Percentiles rank a stretch among this genome's conserved stretches.
Evolutionary conservation across 139 green algal species (phyloP).

Genomic region (Coccomyxa sp.): DNA sequence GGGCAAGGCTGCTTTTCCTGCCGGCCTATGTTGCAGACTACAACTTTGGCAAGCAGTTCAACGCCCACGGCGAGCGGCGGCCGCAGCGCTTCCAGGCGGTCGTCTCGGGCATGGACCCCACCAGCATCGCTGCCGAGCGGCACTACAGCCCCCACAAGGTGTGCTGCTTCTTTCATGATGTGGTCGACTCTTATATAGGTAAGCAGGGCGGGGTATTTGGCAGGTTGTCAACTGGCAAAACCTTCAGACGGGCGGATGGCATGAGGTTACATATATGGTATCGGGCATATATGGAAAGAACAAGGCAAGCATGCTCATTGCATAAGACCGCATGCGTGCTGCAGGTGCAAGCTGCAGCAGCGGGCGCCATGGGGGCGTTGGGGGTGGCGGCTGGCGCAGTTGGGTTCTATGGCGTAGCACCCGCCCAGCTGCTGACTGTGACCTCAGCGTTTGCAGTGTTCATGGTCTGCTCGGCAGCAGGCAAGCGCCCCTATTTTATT

Average conservation of each 20-base stretch:
- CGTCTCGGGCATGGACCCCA: slow-evolving; percentile 5
- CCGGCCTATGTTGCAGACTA: slow-evolving; percentile 37
- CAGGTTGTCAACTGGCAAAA: no score
- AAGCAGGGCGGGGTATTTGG: background rate
- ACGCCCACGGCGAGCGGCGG: slow-evolving; percentile 32
- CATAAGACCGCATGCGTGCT: no score
- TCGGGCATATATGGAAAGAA: no score
- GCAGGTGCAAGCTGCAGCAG: slow-evolving; percentile 9
- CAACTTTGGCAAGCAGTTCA: slow-evolving; percentile 34
- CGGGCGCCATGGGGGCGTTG: background rate
- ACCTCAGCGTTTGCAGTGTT: slow-evolving; percentile 15
- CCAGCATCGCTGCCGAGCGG: slow-evolving; percentile 15
- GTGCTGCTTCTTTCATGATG: background rate
- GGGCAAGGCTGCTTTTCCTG: slow-evolving; percentile 33
- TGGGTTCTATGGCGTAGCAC: background rate
- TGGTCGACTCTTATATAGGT: background rate
- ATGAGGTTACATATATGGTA: no score
- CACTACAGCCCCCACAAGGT: slow-evolving; percentile 17
- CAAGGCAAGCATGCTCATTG: no score
- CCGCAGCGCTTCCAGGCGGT: slow-evolving; percentile 27
- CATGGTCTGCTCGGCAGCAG: slow-evolving; percentile 18
- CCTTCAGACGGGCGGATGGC: no score
- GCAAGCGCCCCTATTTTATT: no score
- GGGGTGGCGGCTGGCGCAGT: background rate
- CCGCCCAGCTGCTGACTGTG: background rate